Conservation (phyloP, 2,329 filamentous ascomycete genomes). For the Pyrenophora graminea region DNA sequence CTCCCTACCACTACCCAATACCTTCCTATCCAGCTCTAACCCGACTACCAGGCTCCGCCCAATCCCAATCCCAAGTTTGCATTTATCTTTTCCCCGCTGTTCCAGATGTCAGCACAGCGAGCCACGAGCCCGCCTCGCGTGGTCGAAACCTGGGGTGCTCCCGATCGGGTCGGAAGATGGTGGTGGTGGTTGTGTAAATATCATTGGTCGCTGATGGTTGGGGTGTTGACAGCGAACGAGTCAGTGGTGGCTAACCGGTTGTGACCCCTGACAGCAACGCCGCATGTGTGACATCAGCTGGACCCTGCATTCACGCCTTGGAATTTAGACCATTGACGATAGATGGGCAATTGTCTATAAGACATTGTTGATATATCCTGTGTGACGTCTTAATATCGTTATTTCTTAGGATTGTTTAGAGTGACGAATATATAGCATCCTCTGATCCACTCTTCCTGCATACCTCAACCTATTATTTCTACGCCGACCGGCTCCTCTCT, state of each 20-base stretch:
- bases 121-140: conserved; percentile 28
- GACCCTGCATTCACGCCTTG: conserved; percentile 26
- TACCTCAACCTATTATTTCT: neutral
- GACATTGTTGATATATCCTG: conserved; percentile 11
- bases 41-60: conserved; percentile 3
- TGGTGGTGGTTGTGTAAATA: conserved; percentile 17
- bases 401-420: neutral
- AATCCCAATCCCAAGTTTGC: conserved; percentile 9
- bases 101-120: conserved; percentile 5
- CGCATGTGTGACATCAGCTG: conserved; percentile 42
- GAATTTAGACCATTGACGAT: conserved; percentile 12
- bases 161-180: conserved; percentile 14
- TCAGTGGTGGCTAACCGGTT: conserved; percentile 27
- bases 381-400: conserved; percentile 8
- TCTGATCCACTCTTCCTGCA: neutral
- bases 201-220: conserved; percentile 24
- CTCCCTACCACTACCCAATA: conserved; percentile 4
- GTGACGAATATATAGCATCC: neutral
- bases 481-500: neutral
- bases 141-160: conserved; percentile 19
- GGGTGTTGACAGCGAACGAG: conserved; percentile 20
- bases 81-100: neutral
- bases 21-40: conserved; percentile 6
- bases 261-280: conserved; percentile 10
- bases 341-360: conserved; percentile 23